Conservation (phyloP, 2,329 filamentous ascomycete genomes). For the Penicillium sp. region DNA sequence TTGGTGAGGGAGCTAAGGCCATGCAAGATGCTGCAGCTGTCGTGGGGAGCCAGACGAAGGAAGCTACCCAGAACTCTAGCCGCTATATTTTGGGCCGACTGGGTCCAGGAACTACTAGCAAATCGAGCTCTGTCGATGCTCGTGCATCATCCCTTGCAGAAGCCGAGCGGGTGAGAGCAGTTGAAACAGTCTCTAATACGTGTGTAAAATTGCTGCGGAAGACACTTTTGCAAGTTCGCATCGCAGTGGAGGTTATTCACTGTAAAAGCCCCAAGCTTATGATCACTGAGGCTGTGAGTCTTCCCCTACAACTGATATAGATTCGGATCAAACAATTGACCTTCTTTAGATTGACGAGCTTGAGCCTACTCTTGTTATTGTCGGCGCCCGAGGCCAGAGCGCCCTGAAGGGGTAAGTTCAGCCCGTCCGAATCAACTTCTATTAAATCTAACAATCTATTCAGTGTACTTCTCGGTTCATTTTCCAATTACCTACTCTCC, state of each 20-base stretch:
- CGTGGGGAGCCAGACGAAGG: conserved; percentile 59
- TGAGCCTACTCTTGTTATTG: conserved; percentile 85
- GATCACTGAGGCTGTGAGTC: conserved; percentile 80
- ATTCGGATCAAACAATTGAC: conserved; percentile 3
- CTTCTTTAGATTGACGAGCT: conserved; percentile 73
- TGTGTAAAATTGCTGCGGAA: conserved; percentile 85
- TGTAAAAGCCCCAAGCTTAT: conserved; percentile 97
- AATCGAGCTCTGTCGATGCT: conserved; percentile 47
- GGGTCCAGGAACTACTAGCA: conserved; percentile 40
- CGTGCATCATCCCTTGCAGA: conserved; percentile 63
- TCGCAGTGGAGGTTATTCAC: conserved; percentile 94
- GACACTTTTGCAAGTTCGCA: conserved; percentile 86
- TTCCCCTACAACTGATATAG: not conserved
- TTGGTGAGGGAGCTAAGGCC: conserved; percentile 70
- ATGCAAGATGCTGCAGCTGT: conserved; percentile 74
- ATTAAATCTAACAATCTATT: conserved; percentile 7
- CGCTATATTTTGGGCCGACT: conserved; percentile 35
- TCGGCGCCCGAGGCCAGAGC: conserved; percentile 87
- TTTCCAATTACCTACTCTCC: conserved; percentile 95
- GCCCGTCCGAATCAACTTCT: not conserved
- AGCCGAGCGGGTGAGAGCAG: conserved; percentile 74
- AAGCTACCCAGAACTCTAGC: conserved; percentile 48
- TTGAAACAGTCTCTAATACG: conserved; percentile 79
- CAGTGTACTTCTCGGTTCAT: conserved; percentile 90
- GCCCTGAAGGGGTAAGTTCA: conserved; percentile 80